These are phyloP conservation scores for Aegilops speltoides DNA, from an alignment of 176 grass and related monocot genomes.

Conservation along the genomic window DNA sequence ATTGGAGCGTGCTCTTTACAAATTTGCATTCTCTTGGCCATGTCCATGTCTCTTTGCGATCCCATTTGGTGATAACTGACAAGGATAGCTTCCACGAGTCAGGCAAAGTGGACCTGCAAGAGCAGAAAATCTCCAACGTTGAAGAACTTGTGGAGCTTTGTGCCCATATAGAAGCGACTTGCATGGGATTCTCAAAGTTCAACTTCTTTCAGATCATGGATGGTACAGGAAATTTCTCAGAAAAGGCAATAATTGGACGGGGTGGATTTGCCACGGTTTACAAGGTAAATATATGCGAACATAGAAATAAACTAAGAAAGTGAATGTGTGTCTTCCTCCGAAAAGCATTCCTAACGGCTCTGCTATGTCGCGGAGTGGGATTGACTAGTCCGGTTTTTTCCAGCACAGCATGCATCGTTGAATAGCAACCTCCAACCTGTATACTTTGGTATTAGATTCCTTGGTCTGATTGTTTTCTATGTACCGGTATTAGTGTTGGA, in stretches of 20 bases:
- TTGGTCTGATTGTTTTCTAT: too few relatives aligned
- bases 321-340: neutral
- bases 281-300: neutral
- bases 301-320: neutral
- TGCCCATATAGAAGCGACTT: conserved; percentile 2
- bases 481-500: too few relatives aligned
- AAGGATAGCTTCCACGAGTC: neutral
- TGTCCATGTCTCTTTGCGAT: neutral
- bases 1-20: too few relatives aligned
- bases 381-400: too few relatives aligned
- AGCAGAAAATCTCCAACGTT: conserved; percentile 22
- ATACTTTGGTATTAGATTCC: too few relatives aligned
- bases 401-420: too few relatives aligned
- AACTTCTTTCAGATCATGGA: neutral
- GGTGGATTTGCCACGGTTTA: conserved; percentile 38
- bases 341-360: too few relatives aligned
- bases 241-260: neutral
- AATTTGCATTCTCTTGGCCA: neutral
- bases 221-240: conserved; percentile 25
- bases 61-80: neutral
- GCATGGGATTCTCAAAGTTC: conserved; percentile 26
- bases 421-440: too few relatives aligned
- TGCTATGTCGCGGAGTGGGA: too few relatives aligned
- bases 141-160: conserved; percentile 12
- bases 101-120: conserved; percentile 19